Evolutionary conservation across 176 grass and related monocot genomes (phyloP).

Genomic region (Tillandsia fasciculata): DNA sequence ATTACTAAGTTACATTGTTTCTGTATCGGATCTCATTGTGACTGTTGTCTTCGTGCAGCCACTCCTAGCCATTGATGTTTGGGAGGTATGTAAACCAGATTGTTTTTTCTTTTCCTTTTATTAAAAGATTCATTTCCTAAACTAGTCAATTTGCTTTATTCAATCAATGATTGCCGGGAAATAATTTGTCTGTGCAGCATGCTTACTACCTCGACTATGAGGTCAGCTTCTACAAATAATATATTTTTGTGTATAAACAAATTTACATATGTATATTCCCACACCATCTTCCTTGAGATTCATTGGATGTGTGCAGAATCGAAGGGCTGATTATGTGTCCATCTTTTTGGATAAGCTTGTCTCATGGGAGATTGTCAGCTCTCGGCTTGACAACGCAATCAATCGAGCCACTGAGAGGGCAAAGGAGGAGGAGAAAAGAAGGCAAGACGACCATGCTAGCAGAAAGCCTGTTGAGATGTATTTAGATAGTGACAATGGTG

Average conservation of each 20-base stretch:
- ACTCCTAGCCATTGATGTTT: constrained; percentile 83
- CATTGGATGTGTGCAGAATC: constrained; percentile 40
- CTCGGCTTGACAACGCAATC: constrained; percentile 41
- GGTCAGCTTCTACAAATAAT: constrained; percentile 30
- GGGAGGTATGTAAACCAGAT: constrained; percentile 56
- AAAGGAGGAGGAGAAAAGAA: constrained; percentile 12
- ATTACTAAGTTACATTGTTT: neutral
- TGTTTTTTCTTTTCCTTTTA: constrained; percentile 4
- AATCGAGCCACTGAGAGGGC: constrained; percentile 30
- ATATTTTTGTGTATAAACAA: neutral
- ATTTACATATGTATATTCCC: neutral
- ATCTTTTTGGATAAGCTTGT: constrained; percentile 73
- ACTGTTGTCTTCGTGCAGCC: constrained; percentile 52
- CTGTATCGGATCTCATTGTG: constrained; percentile 11
- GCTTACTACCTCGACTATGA: constrained; percentile 91
- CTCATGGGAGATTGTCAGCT: constrained; percentile 64
- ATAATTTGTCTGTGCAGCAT: constrained; percentile 30
- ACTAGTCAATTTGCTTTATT: neutral
- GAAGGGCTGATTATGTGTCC: constrained; percentile 60
- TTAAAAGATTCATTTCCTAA: constrained; percentile 21
- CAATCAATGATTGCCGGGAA: constrained; percentile 1
- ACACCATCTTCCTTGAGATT: neutral
- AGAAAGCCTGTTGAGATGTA: constrained; percentile 13
- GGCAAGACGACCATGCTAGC: neutral
- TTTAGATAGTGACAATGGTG: neutral